Evolutionary conservation across 305 asterid species (phyloP), one percentile per base, ranked within the genome.

Genomic region (Fraxinus nigra): DNA sequence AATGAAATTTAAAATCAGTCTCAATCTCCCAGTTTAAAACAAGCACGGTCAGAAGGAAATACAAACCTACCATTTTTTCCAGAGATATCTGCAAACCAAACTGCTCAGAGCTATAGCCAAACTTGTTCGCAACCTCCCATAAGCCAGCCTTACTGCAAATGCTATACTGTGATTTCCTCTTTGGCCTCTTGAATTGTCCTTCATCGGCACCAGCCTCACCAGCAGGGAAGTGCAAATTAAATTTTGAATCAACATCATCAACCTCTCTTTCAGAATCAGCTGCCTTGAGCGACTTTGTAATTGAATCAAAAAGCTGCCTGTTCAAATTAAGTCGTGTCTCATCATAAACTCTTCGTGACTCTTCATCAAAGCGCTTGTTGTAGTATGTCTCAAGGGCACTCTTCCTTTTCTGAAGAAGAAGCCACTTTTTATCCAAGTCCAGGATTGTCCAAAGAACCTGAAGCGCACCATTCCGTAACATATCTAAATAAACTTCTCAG

Each of bases 391-490:
- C 91, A 51, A 93, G 93, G 13, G 98, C 97, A 85, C 90, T 90
- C 90, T 96, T 96, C 88, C 99, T 89, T 90, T 94, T 96, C 88
- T 94, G 98, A 80, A 96, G 97, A 84, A 91, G 93, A 82, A 93
- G 94, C 99, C 99, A 96, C 89, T 96, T 96, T 84, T 88, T 93
- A 85, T 96, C 98, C 92, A 96, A 90, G 79, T 96, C 98, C 82
- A 90, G 94, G 86, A 96, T 92, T 76, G 93, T 89, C 99, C 99
- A 96, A 82, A 96, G 99, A 83, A 94, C 97, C 98, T 96, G 90
- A 86, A 87, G 79, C 75, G 82, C 72, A 79, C 81, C 75, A 88
- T 28, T 67, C 77, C 46, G 75, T 78, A 38, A 88, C 38, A 72
- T 82, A 82, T 79, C 63, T 82, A 77, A 7, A 6, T 20, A 22